Base-by-base conservation (phyloP, 371 early-diverging fungal species). In the Mucor circinelloides region DNA sequence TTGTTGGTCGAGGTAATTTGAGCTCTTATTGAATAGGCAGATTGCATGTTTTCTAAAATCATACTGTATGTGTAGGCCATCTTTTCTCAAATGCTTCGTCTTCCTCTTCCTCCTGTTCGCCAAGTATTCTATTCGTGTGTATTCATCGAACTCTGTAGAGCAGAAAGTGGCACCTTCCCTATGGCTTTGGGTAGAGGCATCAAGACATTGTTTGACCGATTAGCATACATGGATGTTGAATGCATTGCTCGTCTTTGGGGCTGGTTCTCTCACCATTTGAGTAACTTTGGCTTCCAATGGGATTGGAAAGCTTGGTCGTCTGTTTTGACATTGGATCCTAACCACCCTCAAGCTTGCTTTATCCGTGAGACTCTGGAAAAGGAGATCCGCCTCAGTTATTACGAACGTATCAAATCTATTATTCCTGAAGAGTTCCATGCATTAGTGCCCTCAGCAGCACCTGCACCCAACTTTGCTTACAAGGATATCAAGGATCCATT, bases 281-380 rank as follows among this genome's bases (percentile, higher is more conserved):
- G 95, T 77, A 96, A 97, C 81, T 95, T 96, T 86, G 92, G 88
- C 6, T 95, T 89, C 77, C 86, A 86, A 55, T 97, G 96, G 96
- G 90, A 93, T 72, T 97, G 97, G 97, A 74, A 73, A 27, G 89
- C 88, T 64, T 97, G 97, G 97, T 73, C 81, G 31, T 30, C 60
- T n/a, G 79, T 77, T 2, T 46, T 86, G 38, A 64, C 77, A 10
- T 56, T 83, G 44, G 85, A 87, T 31, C 70, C 72, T 10, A 59
- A 76, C 13, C 82, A 86, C 67, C 82, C 87, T 10, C 80, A 88
- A 65, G 61, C 72, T 0, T 76, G 83, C 52, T 95, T 97, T 72
- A 85, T 94, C 27, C 85, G 91, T 17, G 96, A 96, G 71, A 91
- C 93, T 1, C 75, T 97, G 56, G 92, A 92, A 67, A 91, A 92